Conservation (phyloP, 2,329 filamentous ascomycete genomes). For the Capronia coronata region DNA sequence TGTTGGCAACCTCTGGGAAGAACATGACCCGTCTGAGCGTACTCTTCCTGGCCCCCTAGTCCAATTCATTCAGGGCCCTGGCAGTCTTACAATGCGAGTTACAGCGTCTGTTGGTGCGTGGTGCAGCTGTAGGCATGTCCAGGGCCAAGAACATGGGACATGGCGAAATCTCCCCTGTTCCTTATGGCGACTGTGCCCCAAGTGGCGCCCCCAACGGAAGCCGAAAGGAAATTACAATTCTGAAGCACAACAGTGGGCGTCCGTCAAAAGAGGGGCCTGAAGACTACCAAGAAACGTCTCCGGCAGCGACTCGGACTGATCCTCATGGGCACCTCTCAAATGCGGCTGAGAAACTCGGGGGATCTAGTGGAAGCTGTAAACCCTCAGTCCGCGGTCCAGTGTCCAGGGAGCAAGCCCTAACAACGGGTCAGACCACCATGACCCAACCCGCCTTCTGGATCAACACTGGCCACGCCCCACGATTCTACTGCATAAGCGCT, state of each 20-base stretch:
- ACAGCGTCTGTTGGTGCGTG: neutral
- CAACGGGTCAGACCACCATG: slow-evolving; percentile 19
- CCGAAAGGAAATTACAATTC: slow-evolving; percentile 2
- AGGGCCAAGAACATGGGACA: no score
- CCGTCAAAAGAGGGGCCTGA: neutral
- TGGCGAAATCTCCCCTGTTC: no score
- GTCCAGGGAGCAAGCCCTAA: slow-evolving; percentile 2
- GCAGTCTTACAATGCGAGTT: neutral
- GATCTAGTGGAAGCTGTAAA: slow-evolving; percentile 3
- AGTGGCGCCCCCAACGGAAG: neutral
- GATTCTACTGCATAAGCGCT: slow-evolving; percentile 21
- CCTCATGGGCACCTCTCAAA: slow-evolving; percentile 8
- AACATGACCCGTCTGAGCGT: neutral
- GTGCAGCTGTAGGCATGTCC: neutral
- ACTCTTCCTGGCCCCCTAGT: no score
- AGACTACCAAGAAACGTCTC: neutral
- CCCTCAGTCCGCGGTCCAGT: no score
- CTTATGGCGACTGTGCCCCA: neutral
- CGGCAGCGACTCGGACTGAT: no score
- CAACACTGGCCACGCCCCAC: slow-evolving; percentile 16
- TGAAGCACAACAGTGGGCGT: slow-evolving; percentile 1
- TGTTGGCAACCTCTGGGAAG: neutral
- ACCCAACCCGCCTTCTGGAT: slow-evolving; percentile 1
- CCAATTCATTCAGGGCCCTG: neutral
- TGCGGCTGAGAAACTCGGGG: neutral